A percentile compares a stretch with the other conserved stretches of the same genome.
These are phyloP conservation scores for Trichothecium roseum DNA, from an alignment of 2,329 filamentous ascomycete species.

Conservation along the genomic window DNA sequence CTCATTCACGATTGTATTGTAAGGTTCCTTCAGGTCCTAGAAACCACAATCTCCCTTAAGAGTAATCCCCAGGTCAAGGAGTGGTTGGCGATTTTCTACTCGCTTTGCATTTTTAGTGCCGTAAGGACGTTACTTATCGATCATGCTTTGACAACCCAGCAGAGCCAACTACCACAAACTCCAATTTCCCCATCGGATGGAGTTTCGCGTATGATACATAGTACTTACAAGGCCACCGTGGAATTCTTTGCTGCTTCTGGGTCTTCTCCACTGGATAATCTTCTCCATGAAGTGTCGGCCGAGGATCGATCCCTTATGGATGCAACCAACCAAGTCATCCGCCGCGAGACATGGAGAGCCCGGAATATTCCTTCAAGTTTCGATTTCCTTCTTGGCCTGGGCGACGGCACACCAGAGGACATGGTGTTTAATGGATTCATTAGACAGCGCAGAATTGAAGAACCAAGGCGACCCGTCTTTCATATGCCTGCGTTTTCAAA, in stretches of 20 bases:
- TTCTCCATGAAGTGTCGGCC: slow-evolving; percentile 20
- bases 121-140: slow-evolving; percentile 41
- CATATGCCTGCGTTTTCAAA: not conserved
- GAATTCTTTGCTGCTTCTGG: slow-evolving; percentile 33
- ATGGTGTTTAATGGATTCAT: slow-evolving; percentile 22
- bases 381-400: slow-evolving; percentile 40
- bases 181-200: not conserved
- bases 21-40: slow-evolving; percentile 43
- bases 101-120: slow-evolving; percentile 49
- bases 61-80: slow-evolving; percentile 28
- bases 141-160: slow-evolving; percentile 15
- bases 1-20: slow-evolving; percentile 38
- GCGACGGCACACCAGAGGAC: slow-evolving; percentile 28
- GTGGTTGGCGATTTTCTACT: slow-evolving; percentile 42
- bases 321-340: slow-evolving; percentile 32
- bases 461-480: not conserved
- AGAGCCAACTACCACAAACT: slow-evolving; percentile 2
- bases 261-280: slow-evolving; percentile 33
- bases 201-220: slow-evolving; percentile 23
- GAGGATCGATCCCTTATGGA: slow-evolving; percentile 34
- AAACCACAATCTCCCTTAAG: slow-evolving; percentile 29
- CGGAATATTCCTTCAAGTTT: slow-evolving; percentile 34
- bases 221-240: slow-evolving; percentile 41
- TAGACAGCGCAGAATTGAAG: slow-evolving; percentile 9
- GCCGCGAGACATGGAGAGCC: slow-evolving; percentile 34